Evolutionary conservation across 1,284 basidiomycete genomes (phyloP), one percentile per base, ranked within the genome.

Genomic region (Ceratobasidium sp.): DNA sequence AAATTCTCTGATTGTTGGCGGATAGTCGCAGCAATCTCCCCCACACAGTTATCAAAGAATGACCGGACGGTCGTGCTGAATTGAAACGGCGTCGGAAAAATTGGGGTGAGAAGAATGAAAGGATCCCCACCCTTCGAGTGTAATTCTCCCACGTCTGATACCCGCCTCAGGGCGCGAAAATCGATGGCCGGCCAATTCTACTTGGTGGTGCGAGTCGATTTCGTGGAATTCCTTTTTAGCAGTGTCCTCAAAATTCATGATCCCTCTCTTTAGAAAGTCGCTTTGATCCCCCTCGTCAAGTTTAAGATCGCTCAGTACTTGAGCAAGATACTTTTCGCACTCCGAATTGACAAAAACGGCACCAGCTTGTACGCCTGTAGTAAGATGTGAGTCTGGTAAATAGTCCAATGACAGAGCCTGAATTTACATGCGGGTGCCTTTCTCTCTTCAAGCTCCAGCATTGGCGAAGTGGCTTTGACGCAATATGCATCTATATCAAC

Each of bases 401-500:
- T 13, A 14, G 35, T 7, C 8, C n/a, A 8, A 28, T 2, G 14
- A 41, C 14, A 9, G 32, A 6, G n/a, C 49, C 16, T 23, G 14
- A 30, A 55, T 69, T 44, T n/a, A 74, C 73, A 74, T 52, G 67
- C 73, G 2, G 69, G 72, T 1, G 67, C 67, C 32, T 64, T 71
- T 35, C 41, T 52, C 57, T 74, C 73, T 26, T 74, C 67, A 1
- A 74, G 49, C 21, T 55, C 57, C 23, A 74, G 69, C 38, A 59
- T 32, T 3, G 73, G 73, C 13, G 55, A 52, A n/a, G 28, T 38
- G 6, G n/a, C 54, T 35, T 57, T 74, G n/a, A 72, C 73, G 23
- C n/a, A 44, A 50, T 76, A 76, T 23, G 72, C 41, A 2, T 74
- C 73, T 6, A 54, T 75, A 52, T 76, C 75, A 26, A 75, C 58